Evolutionary conservation across 108 stramenopile species (phyloP).

Genomic region (Asterionellopsis glacialis): DNA sequence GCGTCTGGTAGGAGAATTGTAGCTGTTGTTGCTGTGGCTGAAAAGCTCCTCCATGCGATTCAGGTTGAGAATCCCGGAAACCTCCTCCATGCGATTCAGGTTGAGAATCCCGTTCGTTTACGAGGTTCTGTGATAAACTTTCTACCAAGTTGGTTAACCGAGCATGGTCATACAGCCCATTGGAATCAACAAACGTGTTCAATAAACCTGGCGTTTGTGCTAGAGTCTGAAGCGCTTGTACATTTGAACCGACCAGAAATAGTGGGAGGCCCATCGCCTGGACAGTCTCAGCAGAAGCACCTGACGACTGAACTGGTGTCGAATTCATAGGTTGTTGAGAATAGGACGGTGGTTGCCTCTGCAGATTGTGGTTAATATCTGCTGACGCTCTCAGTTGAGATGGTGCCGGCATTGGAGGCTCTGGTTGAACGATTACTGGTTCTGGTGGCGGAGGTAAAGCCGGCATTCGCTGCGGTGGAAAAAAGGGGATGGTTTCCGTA

Average conservation of each 20-base stretch:
- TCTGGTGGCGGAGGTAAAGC: slow-evolving; percentile 27
- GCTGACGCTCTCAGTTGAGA: not conserved
- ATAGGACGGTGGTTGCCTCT: not conserved
- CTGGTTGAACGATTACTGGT: slow-evolving; percentile 9
- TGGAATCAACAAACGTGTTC: slow-evolving; percentile 63
- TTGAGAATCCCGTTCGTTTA: not conserved
- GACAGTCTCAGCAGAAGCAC: slow-evolving; percentile 42
- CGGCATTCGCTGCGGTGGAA: slow-evolving; percentile 45
- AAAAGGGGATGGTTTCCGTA: slow-evolving; percentile 67
- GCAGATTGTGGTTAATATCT: not conserved
- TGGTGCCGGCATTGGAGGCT: slow-evolving; percentile 7
- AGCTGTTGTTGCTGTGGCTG: slow-evolving; percentile 6
- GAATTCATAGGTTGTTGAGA: slow-evolving; percentile 3
- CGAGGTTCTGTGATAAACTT: slow-evolving; percentile 55
- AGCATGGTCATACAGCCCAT: slow-evolving; percentile 74
- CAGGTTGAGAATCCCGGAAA: slow-evolving; percentile 1
- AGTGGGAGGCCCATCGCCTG: slow-evolving; percentile 54
- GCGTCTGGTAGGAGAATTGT: not conserved
- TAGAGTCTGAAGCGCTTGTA: slow-evolving; percentile 77
- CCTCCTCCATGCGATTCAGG: slow-evolving; percentile 15
- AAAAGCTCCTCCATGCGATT: slow-evolving; percentile 19
- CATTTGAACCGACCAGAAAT: slow-evolving; percentile 74
- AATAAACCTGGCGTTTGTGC: slow-evolving; percentile 65
- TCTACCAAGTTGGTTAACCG: slow-evolving; percentile 70
- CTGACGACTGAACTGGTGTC: slow-evolving; percentile 7